These are phyloP conservation scores for Diaporthe longicolla DNA, from an alignment of 2,329 filamentous ascomycete genomes.

Conservation along the genomic window DNA sequence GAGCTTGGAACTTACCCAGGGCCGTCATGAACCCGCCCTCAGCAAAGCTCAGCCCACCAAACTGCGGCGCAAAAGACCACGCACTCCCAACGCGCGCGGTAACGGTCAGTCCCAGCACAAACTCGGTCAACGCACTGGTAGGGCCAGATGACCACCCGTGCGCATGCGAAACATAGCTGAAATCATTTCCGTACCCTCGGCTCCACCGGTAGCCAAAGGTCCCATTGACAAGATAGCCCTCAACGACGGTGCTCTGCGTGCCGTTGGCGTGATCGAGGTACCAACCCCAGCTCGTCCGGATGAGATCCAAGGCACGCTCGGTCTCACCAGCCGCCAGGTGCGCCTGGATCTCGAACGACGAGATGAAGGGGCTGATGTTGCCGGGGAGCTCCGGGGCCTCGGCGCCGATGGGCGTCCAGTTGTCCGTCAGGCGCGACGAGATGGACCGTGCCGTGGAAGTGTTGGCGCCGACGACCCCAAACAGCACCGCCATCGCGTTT, in stretches of 20 bases:
- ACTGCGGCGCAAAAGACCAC: conserved; percentile 57
- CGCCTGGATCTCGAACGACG: conserved; percentile 71
- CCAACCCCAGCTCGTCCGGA: conserved; percentile 72
- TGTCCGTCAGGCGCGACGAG: conserved; percentile 60
- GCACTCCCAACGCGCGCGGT: conserved; percentile 52
- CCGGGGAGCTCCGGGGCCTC: conserved; percentile 68
- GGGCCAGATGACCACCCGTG: conserved; percentile 66
- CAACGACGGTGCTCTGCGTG: conserved; percentile 71
- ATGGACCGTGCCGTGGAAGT: conserved; percentile 55
- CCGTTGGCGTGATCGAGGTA: conserved; percentile 70
- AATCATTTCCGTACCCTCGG: conserved; percentile 65
- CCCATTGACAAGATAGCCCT: conserved; percentile 70
- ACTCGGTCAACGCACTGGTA: conserved; percentile 60
- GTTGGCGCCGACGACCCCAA: conserved; percentile 57
- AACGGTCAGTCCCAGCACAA: conserved; percentile 59
- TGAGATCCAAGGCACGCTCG: conserved; percentile 67
- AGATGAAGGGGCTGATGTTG: conserved; percentile 71
- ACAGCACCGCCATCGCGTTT: conserved; percentile 69
- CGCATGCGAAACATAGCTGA: conserved; percentile 62
- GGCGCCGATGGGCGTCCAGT: conserved; percentile 70
- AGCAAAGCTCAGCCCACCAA: conserved; percentile 55
- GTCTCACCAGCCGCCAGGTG: conserved; percentile 65
- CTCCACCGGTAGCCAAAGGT: conserved; percentile 69
- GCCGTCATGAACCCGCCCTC: conserved; percentile 58
- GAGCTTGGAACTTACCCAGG: conserved; percentile 55